Conservation (phyloP, 2,329 filamentous ascomycete species). For the Fusarium sp. region DNA sequence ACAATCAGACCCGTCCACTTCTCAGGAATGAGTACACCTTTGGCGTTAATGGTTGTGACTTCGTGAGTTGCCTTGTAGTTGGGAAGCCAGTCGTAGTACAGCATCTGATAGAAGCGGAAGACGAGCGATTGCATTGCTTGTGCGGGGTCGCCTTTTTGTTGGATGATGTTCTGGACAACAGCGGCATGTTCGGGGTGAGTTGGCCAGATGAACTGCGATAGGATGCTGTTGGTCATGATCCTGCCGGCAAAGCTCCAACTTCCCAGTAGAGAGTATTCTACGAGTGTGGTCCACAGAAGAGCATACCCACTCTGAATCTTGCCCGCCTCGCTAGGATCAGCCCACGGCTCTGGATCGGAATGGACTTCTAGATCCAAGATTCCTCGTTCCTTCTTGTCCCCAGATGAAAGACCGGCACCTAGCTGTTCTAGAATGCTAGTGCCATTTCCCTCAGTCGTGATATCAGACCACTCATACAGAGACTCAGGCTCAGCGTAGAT, state of each 20-base stretch:
- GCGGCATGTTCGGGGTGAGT: not conserved
- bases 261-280: not conserved
- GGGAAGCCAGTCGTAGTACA: not conserved
- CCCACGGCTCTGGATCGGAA: not conserved
- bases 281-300: not conserved
- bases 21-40: not conserved
- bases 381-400: not conserved
- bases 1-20: not conserved
- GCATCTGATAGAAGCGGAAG: conserved; percentile 9
- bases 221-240: not conserved
- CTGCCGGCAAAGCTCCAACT: conserved; percentile 4
- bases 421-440: not conserved
- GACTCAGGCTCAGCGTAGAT: conserved; percentile 9
- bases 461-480: not conserved
- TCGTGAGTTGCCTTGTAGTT: not conserved
- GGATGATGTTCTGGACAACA: conserved; percentile 5
- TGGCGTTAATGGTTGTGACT: not conserved
- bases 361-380: conserved; percentile 8
- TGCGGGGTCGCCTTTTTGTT: not conserved
- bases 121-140: not conserved
- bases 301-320: not conserved
- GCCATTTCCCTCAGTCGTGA: not conserved
- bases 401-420: not conserved
- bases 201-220: not conserved
- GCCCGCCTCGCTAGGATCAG: not conserved